phyloP scores from a whole-genome alignment of 805 yeast genomes.

The Monosporozyma servazzii region DNA sequence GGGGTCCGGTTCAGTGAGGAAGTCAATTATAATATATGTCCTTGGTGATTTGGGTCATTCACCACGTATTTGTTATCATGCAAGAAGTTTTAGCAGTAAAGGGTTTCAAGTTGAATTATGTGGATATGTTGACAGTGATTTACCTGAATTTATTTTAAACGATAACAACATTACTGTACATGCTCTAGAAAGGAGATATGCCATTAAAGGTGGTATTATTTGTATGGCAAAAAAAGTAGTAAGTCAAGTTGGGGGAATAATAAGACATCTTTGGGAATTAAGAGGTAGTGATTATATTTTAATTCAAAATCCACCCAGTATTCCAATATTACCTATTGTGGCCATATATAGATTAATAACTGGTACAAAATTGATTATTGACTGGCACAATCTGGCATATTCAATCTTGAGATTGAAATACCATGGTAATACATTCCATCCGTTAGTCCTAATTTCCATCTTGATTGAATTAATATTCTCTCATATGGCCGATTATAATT shows the following conservation, averaged over 20 bases:
- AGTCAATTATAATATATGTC: slow-evolving; percentile 67
- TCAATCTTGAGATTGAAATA: slow-evolving; percentile 66
- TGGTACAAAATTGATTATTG: slow-evolving; percentile 61
- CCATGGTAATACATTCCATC: slow-evolving; percentile 40
- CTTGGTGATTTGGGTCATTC: slow-evolving; percentile 92
- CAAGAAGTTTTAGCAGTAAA: slow-evolving; percentile 54
- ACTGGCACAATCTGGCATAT: slow-evolving; percentile 94
- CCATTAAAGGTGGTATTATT: neutral
- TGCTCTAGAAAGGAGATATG: slow-evolving; percentile 19
- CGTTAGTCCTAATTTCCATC: slow-evolving; percentile 51
- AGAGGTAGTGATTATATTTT: slow-evolving; percentile 60
- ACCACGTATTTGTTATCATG: slow-evolving; percentile 91
- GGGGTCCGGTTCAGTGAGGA: slow-evolving; percentile 32
- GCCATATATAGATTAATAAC: slow-evolving; percentile 43
- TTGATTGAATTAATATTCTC: slow-evolving; percentile 58
- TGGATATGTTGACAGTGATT: slow-evolving; percentile 61
- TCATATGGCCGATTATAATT: slow-evolving; percentile 54
- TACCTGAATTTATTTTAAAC: slow-evolving; percentile 43
- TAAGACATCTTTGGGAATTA: slow-evolving; percentile 40
- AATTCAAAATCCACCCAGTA: slow-evolving; percentile 87
- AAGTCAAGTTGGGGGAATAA: slow-evolving; percentile 42
- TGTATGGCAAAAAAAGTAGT: slow-evolving; percentile 41
- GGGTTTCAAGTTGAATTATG: slow-evolving; percentile 75
- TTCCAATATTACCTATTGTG: slow-evolving; percentile 67
- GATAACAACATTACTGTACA: slow-evolving; percentile 45